These are phyloP conservation scores for Hyphopichia homilentoma DNA, from an alignment of 805 yeast species.

Conservation along the genomic window DNA sequence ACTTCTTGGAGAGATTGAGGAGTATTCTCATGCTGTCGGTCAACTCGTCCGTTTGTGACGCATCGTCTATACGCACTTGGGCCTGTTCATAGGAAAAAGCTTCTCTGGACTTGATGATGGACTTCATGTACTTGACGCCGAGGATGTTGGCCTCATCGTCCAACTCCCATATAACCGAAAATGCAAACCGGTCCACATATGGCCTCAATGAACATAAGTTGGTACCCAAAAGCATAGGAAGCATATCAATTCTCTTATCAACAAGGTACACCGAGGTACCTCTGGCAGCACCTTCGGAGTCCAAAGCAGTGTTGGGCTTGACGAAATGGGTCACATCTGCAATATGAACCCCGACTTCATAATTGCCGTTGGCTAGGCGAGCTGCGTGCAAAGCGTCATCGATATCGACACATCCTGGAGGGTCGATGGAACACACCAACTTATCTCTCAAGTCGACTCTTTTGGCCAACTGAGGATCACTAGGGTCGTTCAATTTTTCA, in stretches of 20 bases:
- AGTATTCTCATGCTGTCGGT: slow-evolving; percentile 87
- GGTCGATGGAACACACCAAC: slow-evolving; percentile 92
- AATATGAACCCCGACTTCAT: slow-evolving; percentile 97
- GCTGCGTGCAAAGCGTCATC: slow-evolving; percentile 93
- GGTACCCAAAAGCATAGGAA: slow-evolving; percentile 92
- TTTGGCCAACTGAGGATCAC: slow-evolving; percentile 52
- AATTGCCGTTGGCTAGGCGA: slow-evolving; percentile 83
- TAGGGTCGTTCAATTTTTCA: slow-evolving; percentile 42
- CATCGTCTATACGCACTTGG: slow-evolving; percentile 85
- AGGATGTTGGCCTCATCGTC: slow-evolving; percentile 84
- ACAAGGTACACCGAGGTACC: slow-evolving; percentile 97
- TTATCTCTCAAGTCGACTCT: slow-evolving; percentile 86
- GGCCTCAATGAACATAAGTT: slow-evolving; percentile 94
- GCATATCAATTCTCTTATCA: slow-evolving; percentile 98
- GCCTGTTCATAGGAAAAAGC: slow-evolving; percentile 96
- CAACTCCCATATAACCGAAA: slow-evolving; percentile 93
- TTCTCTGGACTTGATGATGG: slow-evolving; percentile 84
- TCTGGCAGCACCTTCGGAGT: slow-evolving; percentile 93
- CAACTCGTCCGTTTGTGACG: slow-evolving; percentile 69
- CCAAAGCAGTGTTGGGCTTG: slow-evolving; percentile 86
- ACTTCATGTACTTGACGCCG: slow-evolving; percentile 73
- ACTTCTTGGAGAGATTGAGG: slow-evolving; percentile 71
- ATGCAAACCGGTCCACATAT: slow-evolving; percentile 92
- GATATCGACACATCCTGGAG: slow-evolving; percentile 97
- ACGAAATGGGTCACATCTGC: slow-evolving; percentile 99